Evolutionary conservation across 352 stramenopile species (phyloP), one percentile per base, ranked within the genome.

Genomic region (Phytophthora podocarpi): DNA sequence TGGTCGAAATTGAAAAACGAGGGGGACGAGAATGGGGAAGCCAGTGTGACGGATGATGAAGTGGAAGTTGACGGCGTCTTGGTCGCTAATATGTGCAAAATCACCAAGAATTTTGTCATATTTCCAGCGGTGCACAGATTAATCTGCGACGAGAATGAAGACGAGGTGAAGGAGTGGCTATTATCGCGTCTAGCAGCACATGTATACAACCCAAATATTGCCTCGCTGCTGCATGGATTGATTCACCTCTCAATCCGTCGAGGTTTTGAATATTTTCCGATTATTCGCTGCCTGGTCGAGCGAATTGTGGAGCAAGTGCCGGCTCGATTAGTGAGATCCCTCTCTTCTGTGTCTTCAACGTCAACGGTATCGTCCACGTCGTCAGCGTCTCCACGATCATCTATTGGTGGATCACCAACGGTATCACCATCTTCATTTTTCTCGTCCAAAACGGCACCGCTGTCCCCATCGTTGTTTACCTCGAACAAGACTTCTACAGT

Each of bases 61-160:
- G 42, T 65, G 13, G 67, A 87, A 46, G 55, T 87, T 16, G 81
- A 93, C 54, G 78, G 63, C 23, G 56, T 90, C 4, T 61, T 93
- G 52, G 69, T 74, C 5, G 65, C 81, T 2, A 91, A 93, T 51
- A 80, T 93, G 80, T 89, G 80, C 48, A 68, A 68, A 28, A 80
- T 92, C 36, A 86, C 65, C 13, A 92, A 92, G 46, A 76, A 83
- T 66, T 82, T 90, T 36, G 76, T 84, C 15, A 69, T 81, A 5
- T 90, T 87, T 41, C 83, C 79, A 5, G 78, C 81, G 0, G 79
- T 92, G 30, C 79, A 90, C 42, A 70, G 55, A 15, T 68, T 92
- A 2, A 71, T 92, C 8, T 73, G 62, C 24, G 67, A 73, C 13
- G 63, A 84, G 13, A 71, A 83, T 13, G 59, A 68, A 15, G 46